Percentiles rank a stretch among this genome's conserved stretches.
These are phyloP conservation scores for Rhizopus arrhizus DNA, from an alignment of 371 early-diverging fungal species.

Conservation along the genomic window DNA sequence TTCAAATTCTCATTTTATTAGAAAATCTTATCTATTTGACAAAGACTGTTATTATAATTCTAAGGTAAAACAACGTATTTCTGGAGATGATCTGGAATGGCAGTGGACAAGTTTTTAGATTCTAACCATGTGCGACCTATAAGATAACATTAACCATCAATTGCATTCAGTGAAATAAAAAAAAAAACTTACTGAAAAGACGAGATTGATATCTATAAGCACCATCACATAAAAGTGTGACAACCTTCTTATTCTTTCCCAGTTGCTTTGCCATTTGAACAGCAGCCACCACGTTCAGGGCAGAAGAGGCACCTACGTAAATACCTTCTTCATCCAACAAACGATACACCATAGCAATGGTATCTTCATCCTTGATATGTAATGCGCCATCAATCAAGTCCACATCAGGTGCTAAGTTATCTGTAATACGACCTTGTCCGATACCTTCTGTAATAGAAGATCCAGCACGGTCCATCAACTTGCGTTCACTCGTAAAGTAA, in stretches of 20 bases:
- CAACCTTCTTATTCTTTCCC: constrained; percentile 81
- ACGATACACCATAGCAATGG: constrained; percentile 82
- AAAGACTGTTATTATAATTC: neutral
- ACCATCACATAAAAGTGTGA: constrained; percentile 89
- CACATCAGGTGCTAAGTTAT: constrained; percentile 81
- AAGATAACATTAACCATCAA: neutral
- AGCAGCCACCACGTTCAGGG: constrained; percentile 93
- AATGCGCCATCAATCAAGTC: constrained; percentile 83
- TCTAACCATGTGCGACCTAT: constrained; percentile 77
- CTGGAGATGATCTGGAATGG: constrained; percentile 83
- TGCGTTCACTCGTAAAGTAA: constrained; percentile 74
- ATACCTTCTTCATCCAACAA: constrained; percentile 93
- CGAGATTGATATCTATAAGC: constrained; percentile 92
- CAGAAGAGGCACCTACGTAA: constrained; percentile 91
- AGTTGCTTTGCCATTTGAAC: constrained; percentile 85
- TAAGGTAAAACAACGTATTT: constrained; percentile 80
- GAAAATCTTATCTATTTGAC: neutral
- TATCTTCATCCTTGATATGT: constrained; percentile 79
- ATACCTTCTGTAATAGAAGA: constrained; percentile 89
- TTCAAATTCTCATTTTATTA: neutral
- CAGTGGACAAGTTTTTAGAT: constrained; percentile 72
- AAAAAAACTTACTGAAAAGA: constrained; percentile 69
- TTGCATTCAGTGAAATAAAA: neutral
- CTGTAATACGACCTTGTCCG: constrained; percentile 94
- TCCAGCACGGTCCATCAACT: constrained; percentile 71